Conservation (phyloP, 1,139 yeast genomes). For the Yamadazyma aaseri region DNA sequence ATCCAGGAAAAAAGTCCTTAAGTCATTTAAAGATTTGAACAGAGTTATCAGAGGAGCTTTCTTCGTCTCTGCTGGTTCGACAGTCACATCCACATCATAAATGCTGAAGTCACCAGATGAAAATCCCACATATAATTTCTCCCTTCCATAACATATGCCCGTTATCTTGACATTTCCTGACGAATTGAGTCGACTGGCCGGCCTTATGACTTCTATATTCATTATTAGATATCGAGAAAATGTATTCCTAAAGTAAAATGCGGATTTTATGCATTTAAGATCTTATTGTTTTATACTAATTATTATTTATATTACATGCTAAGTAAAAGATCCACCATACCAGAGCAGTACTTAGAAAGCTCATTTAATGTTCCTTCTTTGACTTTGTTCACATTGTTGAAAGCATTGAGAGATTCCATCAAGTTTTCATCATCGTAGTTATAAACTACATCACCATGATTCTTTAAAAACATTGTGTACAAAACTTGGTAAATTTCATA, state of each 20-base stretch:
- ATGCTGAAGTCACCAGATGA: slow-evolving; percentile 36
- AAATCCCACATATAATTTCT: slow-evolving; percentile 32
- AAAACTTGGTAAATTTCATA: slow-evolving; percentile 77
- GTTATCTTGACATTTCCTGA: slow-evolving; percentile 20
- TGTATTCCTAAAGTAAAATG: too few relatives aligned
- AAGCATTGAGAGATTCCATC: slow-evolving; percentile 39
- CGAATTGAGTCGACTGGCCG: slow-evolving; percentile 16
- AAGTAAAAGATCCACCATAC: slow-evolving; percentile 67
- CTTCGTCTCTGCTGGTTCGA: slow-evolving; percentile 8
- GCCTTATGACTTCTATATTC: slow-evolving; percentile 20
- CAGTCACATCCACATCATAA: slow-evolving; percentile 18
- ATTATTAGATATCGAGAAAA: too few relatives aligned
- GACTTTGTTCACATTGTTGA: slow-evolving; percentile 27
- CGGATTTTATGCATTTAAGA: too few relatives aligned
- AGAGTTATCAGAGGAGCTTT: slow-evolving; percentile 18
- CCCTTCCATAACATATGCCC: slow-evolving; percentile 21
- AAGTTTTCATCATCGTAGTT: slow-evolving; percentile 38
- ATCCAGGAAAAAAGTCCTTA: slow-evolving; percentile 23
- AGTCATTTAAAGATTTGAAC: slow-evolving; percentile 29
- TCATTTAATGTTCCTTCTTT: slow-evolving; percentile 56
- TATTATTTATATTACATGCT: slow-evolving; percentile 32
- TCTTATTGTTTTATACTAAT: too few relatives aligned
- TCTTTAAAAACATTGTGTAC: slow-evolving; percentile 68
- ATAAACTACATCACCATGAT: slow-evolving; percentile 81
- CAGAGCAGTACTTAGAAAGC: slow-evolving; percentile 77